Base-by-base conservation (phyloP, 2,329 filamentous ascomycete species). In the Alternaria tenuissima region DNA sequence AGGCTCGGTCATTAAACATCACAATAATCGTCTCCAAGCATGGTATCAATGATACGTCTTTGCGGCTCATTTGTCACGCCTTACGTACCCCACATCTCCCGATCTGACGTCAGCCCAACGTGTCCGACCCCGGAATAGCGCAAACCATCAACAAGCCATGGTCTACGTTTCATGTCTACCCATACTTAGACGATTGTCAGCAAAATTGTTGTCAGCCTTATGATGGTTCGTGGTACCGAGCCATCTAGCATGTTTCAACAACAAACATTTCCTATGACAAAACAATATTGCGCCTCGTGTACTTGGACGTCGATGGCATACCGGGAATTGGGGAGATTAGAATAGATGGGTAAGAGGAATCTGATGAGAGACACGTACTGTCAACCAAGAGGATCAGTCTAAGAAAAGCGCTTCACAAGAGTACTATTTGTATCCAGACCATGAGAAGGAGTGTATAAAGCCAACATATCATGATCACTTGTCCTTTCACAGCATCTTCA, bases 281-380 rank as follows among this genome's bases (percentile, higher is more conserved):
- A 3, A 7, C 34, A 9, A 11, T 1, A 1, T 49, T 49, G 20
- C 30, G 14, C 32, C 22, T 8, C 4, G 12, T 9, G 20, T 8
- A 2, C 4, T 2, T 36, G 8, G 18, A 12, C 8, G 12, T 41
- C 1, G 1, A 14, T n/a, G 7, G n/a, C 16, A 9, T 12, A 5
- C 3, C 18, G 18, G 9, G 3, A 1, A 18, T 0, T 11, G 1
- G 7, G 6, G 30, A 1, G 18, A 1, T 8, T 5, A 34, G 8
- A 22, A 5, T 2, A 4, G 32, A 14, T 5, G 14, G 16, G 20
- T 26, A 16, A 49, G 30, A 24, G 3, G 20, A 12, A 30, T 26
- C 46, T 48, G 46, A 48, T 32, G 18, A 48, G 46, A 36, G 46
- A 48, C 44, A 34, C 12, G 28, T 7, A 8, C 6, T 4, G 32